Evolutionary conservation across 805 yeast genomes (phyloP).

Genomic region (Candida peoriensis): DNA sequence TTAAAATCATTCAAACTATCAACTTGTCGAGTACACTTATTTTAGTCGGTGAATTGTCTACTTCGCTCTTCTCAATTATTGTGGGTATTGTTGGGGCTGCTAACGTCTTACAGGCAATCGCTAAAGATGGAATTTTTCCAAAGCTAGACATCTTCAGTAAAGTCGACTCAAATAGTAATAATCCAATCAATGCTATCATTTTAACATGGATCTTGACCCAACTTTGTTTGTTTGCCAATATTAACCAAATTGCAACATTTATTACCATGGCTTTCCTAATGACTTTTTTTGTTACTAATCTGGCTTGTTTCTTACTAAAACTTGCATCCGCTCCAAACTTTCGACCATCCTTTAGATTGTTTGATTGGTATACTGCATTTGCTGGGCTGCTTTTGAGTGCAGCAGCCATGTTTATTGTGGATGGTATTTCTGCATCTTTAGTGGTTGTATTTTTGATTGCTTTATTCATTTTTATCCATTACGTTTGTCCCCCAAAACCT

Average conservation of each 20-base stretch:
- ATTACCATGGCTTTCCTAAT: conserved; percentile 96
- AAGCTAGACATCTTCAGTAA: conserved; percentile 58
- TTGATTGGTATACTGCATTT: conserved; percentile 76
- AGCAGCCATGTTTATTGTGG: conserved; percentile 90
- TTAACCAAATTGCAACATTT: conserved; percentile 89
- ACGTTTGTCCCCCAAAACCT: conserved; percentile 87
- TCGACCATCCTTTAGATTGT: conserved; percentile 89
- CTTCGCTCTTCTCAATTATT: conserved; percentile 86
- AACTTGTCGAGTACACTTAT: conserved; percentile 64
- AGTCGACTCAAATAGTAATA: conserved; percentile 40
- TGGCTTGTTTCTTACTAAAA: conserved; percentile 86
- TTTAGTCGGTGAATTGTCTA: conserved; percentile 84
- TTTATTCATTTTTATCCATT: conserved; percentile 77
- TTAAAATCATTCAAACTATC: conserved; percentile 80
- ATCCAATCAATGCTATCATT: conserved; percentile 61
- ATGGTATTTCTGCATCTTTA: conserved; percentile 80
- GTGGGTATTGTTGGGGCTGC: conserved; percentile 98
- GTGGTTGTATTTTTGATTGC: conserved; percentile 61
- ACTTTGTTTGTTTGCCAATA: conserved; percentile 78
- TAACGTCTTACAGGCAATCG: conserved; percentile 82
- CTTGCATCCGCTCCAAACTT: conserved; percentile 97
- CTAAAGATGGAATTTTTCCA: conserved; percentile 85
- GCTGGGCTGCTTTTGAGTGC: conserved; percentile 67
- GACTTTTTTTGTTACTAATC: conserved; percentile 91
- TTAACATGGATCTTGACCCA: conserved; percentile 84